Base-by-base conservation (phyloP, 2,329 filamentous ascomycete species). In the Kalaharituber pfeilii region DNA sequence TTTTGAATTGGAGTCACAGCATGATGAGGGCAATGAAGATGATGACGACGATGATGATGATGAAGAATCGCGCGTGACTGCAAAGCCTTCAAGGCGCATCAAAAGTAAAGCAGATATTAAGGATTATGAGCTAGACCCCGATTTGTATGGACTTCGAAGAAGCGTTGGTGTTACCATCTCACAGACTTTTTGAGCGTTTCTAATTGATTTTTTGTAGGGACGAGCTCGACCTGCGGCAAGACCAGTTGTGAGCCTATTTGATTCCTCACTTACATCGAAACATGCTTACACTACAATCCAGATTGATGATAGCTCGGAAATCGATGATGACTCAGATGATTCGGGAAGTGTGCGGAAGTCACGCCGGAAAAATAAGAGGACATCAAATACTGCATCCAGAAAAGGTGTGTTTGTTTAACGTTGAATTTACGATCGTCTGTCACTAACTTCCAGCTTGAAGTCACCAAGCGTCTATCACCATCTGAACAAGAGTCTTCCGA, bases 61-160 rank as follows among this genome's bases (percentile, higher is more conserved):
- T 57, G 71, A 69, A 60, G 68, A 78, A 59, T 77, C 78, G 57
- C 79, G 75, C 60, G 70, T 71, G 59, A 77, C 69, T 44, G 76
- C 75, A 59, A 76, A 79, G 65, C 77, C 76, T 50, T 69, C 75
- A 57, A 94, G 94, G 74, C 82, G 87, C 61, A 80, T 74, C 63
- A 33, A 55, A 51, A 59, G 57, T 47, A 56, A 60, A 69, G 83
- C 85, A 70, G 69, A 74, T 67, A 69, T 77, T 33, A 80, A 82
- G 51, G 68, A 65, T 49, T 84, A 91, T 63, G 82, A 91, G n/a
- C 52, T 56, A 65, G 94, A 98, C 65, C 91, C 91, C 45, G 87
- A 94, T 70, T 74, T 98, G 7, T 98, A 96, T 72, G 91, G 91
- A 49, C 75, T 98, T 62, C 80, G 91, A 63, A 79, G 91, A 71